phyloP scores from a whole-genome alignment of 176 grass and related monocot species.

The Canna indica region DNA sequence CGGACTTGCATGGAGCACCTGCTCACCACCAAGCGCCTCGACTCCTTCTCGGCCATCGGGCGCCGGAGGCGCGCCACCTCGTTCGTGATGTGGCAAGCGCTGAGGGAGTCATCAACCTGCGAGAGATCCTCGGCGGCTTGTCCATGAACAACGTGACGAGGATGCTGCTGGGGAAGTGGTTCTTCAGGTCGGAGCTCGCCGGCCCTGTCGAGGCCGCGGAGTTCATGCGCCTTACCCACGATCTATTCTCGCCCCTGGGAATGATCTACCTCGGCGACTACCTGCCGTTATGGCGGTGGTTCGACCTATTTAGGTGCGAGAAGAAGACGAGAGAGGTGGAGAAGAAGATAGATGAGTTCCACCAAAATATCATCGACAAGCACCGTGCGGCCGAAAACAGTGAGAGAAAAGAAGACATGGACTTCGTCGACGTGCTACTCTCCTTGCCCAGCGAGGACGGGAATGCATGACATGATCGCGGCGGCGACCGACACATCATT shows the following conservation, averaged over 20 bases:
- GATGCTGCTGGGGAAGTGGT: constrained; percentile 86
- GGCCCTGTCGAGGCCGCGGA: constrained; percentile 66
- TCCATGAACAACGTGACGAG: too few species aligned
- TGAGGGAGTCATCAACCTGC: too few species aligned
- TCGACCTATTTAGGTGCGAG: too few species aligned
- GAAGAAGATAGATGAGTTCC: too few species aligned
- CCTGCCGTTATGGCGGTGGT: too few species aligned
- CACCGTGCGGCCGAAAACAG: too few species aligned
- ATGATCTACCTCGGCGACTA: too few species aligned
- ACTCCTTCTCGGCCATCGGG: constrained; percentile 61
- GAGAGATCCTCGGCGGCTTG: too few species aligned
- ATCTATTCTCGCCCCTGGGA: constrained; percentile 77
- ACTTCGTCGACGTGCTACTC: constrained; percentile 79
- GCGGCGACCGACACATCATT: constrained; percentile 66
- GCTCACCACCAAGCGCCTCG: constrained; percentile 44
- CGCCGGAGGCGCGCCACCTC: constrained; percentile 51
- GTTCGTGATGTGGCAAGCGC: constrained; percentile 47
- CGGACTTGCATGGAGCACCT: too few species aligned
- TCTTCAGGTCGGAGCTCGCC: constrained; percentile 59
- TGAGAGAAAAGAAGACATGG: too few species aligned
- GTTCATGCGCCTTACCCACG: constrained; percentile 86
- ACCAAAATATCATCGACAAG: too few species aligned
- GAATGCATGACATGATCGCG: constrained; percentile 91
- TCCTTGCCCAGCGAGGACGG: constrained; percentile 78
- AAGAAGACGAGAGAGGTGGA: too few species aligned